A percentile compares a stretch with the other conserved stretches of the same genome.
These are phyloP conservation scores for Heimioporus punctisporus DNA, from an alignment of 1,284 basidiomycete genomes.

Conservation along the genomic window DNA sequence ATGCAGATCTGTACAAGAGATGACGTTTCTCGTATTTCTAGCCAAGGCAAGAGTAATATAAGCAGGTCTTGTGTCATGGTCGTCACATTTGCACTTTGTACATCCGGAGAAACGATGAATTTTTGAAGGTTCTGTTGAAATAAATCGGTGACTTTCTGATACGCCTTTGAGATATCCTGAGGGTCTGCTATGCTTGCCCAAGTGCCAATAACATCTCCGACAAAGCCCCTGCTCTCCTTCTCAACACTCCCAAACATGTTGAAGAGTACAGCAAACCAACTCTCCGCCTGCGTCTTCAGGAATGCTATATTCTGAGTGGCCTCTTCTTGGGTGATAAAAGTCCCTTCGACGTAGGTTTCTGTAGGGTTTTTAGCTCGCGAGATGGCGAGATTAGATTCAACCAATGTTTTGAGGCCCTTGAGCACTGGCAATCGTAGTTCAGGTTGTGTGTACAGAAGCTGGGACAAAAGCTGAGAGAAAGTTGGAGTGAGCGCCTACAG, in stretches of 20 bases:
- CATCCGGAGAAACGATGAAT: constrained; percentile 29
- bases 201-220: constrained; percentile 89
- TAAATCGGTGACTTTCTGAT: constrained; percentile 77
- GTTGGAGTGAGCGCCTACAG: constrained; percentile 67
- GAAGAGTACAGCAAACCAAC: constrained; percentile 94
- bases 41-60: constrained; percentile 80
- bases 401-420: constrained; percentile 78
- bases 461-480: constrained; percentile 89
- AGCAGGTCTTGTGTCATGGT: constrained; percentile 91
- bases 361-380: constrained; percentile 39
- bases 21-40: constrained; percentile 62
- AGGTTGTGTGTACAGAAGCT: constrained; percentile 89
- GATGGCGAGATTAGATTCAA: constrained; percentile 69
- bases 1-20: constrained; percentile 69
- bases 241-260: constrained; percentile 94
- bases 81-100: constrained; percentile 41
- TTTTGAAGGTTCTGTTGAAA: constrained; percentile 73
- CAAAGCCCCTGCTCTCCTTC: constrained; percentile 75
- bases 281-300: constrained; percentile 82
- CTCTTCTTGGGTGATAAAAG: constrained; percentile 47
- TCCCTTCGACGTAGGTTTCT: constrained; percentile 12
- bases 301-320: constrained; percentile 75
- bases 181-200: constrained; percentile 84
- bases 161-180: constrained; percentile 82
- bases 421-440: constrained; percentile 85